These are phyloP conservation scores for Aspergillus fructus DNA, from an alignment of 2,329 filamentous ascomycete genomes.

Conservation along the genomic window DNA sequence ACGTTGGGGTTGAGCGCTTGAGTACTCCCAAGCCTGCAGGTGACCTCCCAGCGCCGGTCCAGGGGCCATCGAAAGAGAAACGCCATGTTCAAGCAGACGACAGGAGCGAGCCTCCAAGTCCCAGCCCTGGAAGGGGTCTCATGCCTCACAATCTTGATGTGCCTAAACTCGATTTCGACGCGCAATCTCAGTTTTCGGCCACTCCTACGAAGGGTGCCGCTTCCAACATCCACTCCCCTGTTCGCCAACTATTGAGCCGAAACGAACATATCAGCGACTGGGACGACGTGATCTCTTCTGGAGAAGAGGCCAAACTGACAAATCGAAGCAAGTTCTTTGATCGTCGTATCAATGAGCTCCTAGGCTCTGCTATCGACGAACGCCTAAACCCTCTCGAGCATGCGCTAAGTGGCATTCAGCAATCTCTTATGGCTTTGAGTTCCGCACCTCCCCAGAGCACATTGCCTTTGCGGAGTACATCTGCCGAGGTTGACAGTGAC, in stretches of 20 bases:
- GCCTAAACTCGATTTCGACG: conserved; percentile 39
- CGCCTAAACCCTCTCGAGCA: conserved; percentile 79
- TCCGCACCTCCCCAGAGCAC: conserved; percentile 55
- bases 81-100: conserved; percentile 52
- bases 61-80: conserved; percentile 55
- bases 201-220: conserved; percentile 64
- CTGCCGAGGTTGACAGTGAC: conserved; percentile 77
- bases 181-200: conserved; percentile 47
- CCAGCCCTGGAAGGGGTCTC: conserved; percentile 62
- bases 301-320: conserved; percentile 79
- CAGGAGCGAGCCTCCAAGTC: conserved; percentile 70
- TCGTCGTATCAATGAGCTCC: conserved; percentile 80
- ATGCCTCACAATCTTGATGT: conserved; percentile 47
- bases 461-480: conserved; percentile 64
- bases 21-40: conserved; percentile 33
- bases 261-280: conserved; percentile 77
- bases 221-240: conserved; percentile 53
- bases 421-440: conserved; percentile 61
- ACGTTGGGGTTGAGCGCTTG: conserved; percentile 70
- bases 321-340: conserved; percentile 87
- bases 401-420: conserved; percentile 72
- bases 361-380: conserved; percentile 73
- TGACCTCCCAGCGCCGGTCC: conserved; percentile 35
- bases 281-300: conserved; percentile 80
- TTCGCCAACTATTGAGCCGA: conserved; percentile 64